Base-by-base conservation (phyloP, 148 eudicot species). In the Vaccinium macrocarpon region DNA sequence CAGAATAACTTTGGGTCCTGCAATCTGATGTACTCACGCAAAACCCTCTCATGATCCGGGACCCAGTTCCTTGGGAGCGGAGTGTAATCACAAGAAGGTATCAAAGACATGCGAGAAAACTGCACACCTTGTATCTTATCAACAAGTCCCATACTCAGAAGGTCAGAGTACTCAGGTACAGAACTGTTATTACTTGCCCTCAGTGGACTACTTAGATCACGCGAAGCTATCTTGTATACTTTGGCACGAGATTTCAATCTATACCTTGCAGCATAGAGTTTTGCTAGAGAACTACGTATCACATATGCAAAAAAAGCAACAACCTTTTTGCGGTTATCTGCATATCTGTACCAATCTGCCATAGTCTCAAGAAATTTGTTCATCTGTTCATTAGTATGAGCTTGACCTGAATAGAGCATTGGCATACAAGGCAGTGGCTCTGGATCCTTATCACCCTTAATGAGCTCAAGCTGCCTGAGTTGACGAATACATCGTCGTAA, bases 261-360 rank as follows among this genome's bases (percentile, higher is more conserved):
- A 91, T 97, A 97, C 86, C 97, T 93, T 2, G 99, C 97, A 72
- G 98, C 99, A 90, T 95, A 97, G 80, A 97, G 52, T 86, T 97
- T 97, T 77, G 97, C 97, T 81, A 97, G 82, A 81, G 99, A 97
- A 90, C 96, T 95, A 6, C 99, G 93, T 35, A 97, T 89, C 77
- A 97, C 95, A 89, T 97, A 97, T 27, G 99, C 97, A 90, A 95
- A 93, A 88, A 97, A 97, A 2, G 96, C 99, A 68, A 95, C 95
- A 88, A 94, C 88, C 83, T 97, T 97, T 85, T 95, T 97, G 49
- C 99, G 89, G 81, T 97, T 97, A 85, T 97, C 99, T 50, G 99
- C 99, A 80, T 92, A 97, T 88, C 90, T 89, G 79, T 91, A 97
- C 99, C 99, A 97, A 87, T 97, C 99, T 48, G 98, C 97, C 97